These are phyloP conservation scores for Penicillium sumatraense DNA, from an alignment of 2,329 filamentous ascomycete species.

Conservation along the genomic window DNA sequence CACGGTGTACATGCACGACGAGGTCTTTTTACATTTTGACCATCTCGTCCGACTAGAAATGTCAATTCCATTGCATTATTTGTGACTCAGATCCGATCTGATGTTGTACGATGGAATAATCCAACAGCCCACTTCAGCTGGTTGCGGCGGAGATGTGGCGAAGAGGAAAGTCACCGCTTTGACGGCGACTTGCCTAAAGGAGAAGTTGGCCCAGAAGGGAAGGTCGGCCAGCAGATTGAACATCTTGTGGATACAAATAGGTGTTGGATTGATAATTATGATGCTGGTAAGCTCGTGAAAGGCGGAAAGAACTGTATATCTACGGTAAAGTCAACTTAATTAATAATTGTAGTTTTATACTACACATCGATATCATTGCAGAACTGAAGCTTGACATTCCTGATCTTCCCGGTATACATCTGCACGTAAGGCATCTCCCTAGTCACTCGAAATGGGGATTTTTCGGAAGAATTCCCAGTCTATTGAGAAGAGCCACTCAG, in stretches of 20 bases:
- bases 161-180: neutral
- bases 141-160: neutral
- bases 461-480: no score
- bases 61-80: constrained; percentile 16
- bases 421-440: no score
- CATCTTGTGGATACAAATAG: neutral
- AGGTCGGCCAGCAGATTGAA: neutral
- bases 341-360: no score
- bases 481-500: no score
- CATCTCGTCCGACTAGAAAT: constrained; percentile 17
- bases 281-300: no score
- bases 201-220: neutral
- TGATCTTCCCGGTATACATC: no score
- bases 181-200: neutral
- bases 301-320: neutral
- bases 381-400: no score
- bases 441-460: no score
- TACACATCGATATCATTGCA: no score
- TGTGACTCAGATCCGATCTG: neutral
- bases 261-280: neutral
- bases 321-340: no score
- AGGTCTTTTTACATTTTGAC: constrained; percentile 13
- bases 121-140: neutral
- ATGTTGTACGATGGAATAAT: neutral
- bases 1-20: constrained; percentile 14